phyloP scores from a whole-genome alignment of 805 yeast genomes.

The Barnettozyma wickerhamii region DNA sequence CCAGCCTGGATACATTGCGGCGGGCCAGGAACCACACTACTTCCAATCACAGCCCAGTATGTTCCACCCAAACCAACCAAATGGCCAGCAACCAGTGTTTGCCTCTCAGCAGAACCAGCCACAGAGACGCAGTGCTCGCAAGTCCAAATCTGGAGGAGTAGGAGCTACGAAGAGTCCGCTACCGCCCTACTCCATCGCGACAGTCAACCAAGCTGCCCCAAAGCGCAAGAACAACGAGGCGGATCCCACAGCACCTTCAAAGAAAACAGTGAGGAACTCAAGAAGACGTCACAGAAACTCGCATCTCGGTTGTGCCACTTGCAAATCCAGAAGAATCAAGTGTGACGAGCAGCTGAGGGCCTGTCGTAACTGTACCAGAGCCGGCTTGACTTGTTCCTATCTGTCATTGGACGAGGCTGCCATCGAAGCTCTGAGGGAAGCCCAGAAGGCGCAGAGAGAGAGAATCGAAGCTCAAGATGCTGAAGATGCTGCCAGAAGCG shows the following conservation, averaged over 20 bases:
- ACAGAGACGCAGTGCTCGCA: not conserved
- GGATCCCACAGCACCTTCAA: conserved; percentile 4
- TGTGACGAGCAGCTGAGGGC: conserved; percentile 62
- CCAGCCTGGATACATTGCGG: no score
- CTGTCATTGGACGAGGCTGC: conserved; percentile 44
- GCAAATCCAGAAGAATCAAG: conserved; percentile 58
- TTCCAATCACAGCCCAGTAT: no score
- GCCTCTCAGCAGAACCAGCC: no score
- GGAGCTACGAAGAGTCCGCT: conserved; percentile 30
- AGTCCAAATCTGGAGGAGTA: no score
- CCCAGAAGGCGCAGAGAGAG: conserved; percentile 37
- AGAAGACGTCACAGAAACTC: conserved; percentile 64
- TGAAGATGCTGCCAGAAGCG: conserved; percentile 19
- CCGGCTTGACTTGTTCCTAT: conserved; percentile 46
- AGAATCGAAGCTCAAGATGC: conserved; percentile 31
- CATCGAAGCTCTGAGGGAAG: conserved; percentile 43
- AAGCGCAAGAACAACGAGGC: conserved; percentile 9
- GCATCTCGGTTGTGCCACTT: conserved; percentile 70
- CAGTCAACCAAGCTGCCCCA: conserved; percentile 19
- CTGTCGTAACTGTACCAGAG: conserved; percentile 50
- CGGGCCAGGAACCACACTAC: no score
- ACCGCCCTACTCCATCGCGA: conserved; percentile 33
- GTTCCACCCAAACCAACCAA: no score
- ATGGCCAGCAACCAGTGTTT: no score
- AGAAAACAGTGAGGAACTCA: conserved; percentile 22